Evolutionary conservation across 345 rosid genomes (phyloP).

Genomic region (Gossypium ekmanianum): DNA sequence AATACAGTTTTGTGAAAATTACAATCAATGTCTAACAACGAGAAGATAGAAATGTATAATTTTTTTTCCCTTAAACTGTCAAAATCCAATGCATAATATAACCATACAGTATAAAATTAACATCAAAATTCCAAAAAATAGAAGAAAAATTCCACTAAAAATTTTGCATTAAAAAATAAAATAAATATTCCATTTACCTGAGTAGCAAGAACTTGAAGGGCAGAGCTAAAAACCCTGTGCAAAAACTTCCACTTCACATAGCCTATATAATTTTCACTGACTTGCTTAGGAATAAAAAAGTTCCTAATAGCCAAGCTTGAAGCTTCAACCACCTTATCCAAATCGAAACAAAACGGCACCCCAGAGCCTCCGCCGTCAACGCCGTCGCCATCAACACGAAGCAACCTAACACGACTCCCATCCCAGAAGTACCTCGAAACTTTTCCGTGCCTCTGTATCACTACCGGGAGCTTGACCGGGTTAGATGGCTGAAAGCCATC

Average conservation of each 20-base stretch:
- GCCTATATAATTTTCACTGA: conserved; percentile 47
- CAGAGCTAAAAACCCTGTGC: conserved; percentile 90
- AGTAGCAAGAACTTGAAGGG: conserved; percentile 91
- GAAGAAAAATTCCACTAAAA: background rate
- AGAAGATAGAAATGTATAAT: background rate
- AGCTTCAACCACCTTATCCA: conserved; percentile 34
- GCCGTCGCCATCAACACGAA: conserved; percentile 42
- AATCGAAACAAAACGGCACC: conserved; percentile 30
- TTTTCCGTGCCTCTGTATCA: conserved; percentile 41
- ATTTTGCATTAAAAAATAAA: background rate
- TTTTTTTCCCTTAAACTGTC: background rate
- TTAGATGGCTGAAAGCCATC: conserved; percentile 11
- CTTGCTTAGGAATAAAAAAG: conserved; percentile 77
- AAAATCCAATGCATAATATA: background rate
- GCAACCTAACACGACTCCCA: conserved; percentile 39
- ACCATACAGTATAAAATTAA: background rate
- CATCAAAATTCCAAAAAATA: background rate
- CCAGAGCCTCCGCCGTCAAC: conserved; percentile 43
- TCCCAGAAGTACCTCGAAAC: conserved; percentile 65
- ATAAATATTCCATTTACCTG: conserved; percentile 43
- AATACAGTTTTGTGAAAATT: background rate
- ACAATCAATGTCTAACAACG: background rate
- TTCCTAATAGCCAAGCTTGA: conserved; percentile 44
- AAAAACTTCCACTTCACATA: conserved; percentile 89
- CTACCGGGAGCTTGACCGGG: conserved; percentile 45